Conservation (phyloP, 1,139 yeast species). For the Debaryomyces subglobosus region DNA sequence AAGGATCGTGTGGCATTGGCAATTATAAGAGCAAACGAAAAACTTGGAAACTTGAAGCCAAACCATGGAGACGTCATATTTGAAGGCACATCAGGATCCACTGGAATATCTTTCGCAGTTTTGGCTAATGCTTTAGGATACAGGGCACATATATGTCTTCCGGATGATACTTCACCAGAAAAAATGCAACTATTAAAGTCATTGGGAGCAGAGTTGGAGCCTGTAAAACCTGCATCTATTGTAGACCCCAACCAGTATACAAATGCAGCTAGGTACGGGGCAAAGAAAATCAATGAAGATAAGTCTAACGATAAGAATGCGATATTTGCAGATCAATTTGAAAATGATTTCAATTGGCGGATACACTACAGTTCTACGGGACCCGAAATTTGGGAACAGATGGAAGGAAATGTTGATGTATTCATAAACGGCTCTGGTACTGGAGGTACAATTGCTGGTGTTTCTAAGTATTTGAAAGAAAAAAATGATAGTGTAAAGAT, state of each 20-base stretch:
- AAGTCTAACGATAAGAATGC: conserved; percentile 50
- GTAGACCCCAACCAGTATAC: conserved; percentile 94
- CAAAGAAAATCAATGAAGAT: conserved; percentile 54
- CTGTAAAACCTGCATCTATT: conserved; percentile 92
- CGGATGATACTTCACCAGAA: conserved; percentile 89
- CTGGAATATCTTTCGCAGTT: conserved; percentile 92
- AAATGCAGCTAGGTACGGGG: conserved; percentile 76
- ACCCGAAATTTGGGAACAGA: conserved; percentile 82
- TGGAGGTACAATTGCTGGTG: conserved; percentile 89
- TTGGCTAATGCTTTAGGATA: conserved; percentile 88
- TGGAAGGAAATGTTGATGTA: conserved; percentile 61
- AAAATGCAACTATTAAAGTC: conserved; percentile 70
- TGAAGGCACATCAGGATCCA: conserved; percentile 96
- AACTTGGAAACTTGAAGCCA: conserved; percentile 58
- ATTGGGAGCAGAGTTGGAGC: conserved; percentile 84
- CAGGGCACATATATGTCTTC: conserved; percentile 88
- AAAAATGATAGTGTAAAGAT: conserved; percentile 40
- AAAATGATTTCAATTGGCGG: conserved; percentile 88
- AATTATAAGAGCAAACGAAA: conserved; percentile 72
- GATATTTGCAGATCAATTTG: conserved; percentile 93
- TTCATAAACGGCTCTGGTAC: conserved; percentile 81
- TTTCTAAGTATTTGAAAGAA: conserved; percentile 70
- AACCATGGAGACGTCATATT: conserved; percentile 64
- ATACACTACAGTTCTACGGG: conserved; percentile 85
- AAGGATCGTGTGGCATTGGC: conserved; percentile 93